Evolutionary conservation across 768 basidiomycete species (phyloP), one percentile per base, ranked within the genome.

Genomic region (Mycena galopus): DNA sequence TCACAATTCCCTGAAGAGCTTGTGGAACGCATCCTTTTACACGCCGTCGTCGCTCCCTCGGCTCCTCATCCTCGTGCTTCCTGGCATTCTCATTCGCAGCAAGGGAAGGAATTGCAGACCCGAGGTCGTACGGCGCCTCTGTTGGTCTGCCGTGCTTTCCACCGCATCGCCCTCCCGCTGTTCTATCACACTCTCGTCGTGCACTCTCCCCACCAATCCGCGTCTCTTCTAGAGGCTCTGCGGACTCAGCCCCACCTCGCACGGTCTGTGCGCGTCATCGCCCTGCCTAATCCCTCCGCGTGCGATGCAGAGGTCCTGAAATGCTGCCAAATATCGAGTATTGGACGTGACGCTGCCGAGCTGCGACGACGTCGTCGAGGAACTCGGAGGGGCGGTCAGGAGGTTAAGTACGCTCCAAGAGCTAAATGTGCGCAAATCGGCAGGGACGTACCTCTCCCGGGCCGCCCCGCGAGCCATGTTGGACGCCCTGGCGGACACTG

Each of bases 181-280:
- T 84, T 90, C 72, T 92, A 92, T 82, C 83, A 87, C 77, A 83
- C 85, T 51, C 71, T 92, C 50, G 82, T 83, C 73, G 77, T 93
- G 50, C 81, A 78, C 44, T 82, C 87, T 0, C 73, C 84, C 0
- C 37, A 61, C 16, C 87, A 90, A 27, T 81, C 89, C 1, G 71
- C 75, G 10, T 71, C 78, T 9, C 83, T 87, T 14, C 81, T 86
- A 21, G 75, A 72, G 17, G 83, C 86, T 0, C 83, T 92, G 42
- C 62, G 73, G 0, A 73, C 62, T 7, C 79, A 82, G 53, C 85
- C 87, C 1, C 47, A 73, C 1, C 80, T 91, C 27, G 85, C 86
- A 0, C 33, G 35, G 4, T 77, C 81, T 53, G 83, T 91, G 44
- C 86, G 85, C 12, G 79, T 77, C n/a, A 60, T 92, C 55, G 79